Evolutionary conservation across 176 grass and related monocot genomes (phyloP), one percentile per base, ranked within the genome.

Genomic region (Paspalum notatum): DNA sequence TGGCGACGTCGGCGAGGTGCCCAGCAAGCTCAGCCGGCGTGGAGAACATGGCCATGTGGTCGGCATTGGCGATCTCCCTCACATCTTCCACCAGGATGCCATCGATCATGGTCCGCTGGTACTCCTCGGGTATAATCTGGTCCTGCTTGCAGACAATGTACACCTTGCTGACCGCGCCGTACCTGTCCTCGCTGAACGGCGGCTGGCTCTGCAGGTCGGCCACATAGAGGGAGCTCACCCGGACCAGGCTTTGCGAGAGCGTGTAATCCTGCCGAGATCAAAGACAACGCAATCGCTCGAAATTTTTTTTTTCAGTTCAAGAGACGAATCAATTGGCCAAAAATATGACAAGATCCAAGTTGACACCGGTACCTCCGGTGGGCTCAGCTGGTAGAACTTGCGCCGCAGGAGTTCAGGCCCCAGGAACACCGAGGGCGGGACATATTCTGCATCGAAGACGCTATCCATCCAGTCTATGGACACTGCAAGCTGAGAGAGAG

Each of bases 31-130:
- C 71, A 4, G 20, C 26, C 1, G 93, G 88, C 20, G 47, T 26
- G 0, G 93, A 97, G 61, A 97, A 38, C 93, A 97, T 93, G 13
- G 68, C 62, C 93, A 97, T 91, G 54, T 97, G 93, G 71, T 97
- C 93, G 2, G 90, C 74, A 12, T 46, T 8, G 26, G 78, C 72
- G 13, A 86, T 89, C 75, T 80, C 81, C 80, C 76, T 86, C 11
- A 91, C 90, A 70, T 89, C 89, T 6, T 46, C 75, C 27, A 82
- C 73, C 0, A 49, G 57, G 18, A 54, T 37, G 18, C 20, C 73
- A 13, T 82, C 39, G 20, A 91, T 77, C 88, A 97, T 91, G 65
- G 12, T n/a, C 55, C 71, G 68, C 62, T 97, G 90, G 64, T 80
- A 75, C 1, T 39, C 21, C 20, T 50, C 74, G 5, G 51, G 5